Evolutionary conservation across 305 asterid species (phyloP).

Genomic region (Coffea humblotiana): DNA sequence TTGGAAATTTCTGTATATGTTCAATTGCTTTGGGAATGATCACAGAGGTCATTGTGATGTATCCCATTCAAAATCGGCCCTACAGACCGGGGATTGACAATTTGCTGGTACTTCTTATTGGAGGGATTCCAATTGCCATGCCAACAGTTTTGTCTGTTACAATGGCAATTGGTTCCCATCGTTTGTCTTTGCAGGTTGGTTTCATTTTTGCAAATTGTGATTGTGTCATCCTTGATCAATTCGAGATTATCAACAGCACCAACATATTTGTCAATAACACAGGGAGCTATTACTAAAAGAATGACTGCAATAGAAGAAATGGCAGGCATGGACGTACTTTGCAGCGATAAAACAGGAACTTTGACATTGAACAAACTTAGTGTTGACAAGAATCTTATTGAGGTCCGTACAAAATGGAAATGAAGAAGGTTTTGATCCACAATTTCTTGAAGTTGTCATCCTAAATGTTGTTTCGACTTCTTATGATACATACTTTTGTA

Average conservation of each 20-base stretch:
- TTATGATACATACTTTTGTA: conserved; percentile 20
- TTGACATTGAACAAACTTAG: conserved; percentile 73
- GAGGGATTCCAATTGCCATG: conserved; percentile 87
- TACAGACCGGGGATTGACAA: conserved; percentile 81
- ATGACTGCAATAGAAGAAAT: conserved; percentile 93
- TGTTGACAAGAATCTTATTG: conserved; percentile 68
- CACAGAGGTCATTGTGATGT: conserved; percentile 75
- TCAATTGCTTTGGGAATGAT: conserved; percentile 83
- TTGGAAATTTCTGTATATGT: conserved; percentile 86
- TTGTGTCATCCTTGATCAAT: conserved; percentile 12
- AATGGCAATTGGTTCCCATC: conserved; percentile 91
- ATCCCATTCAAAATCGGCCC: conserved; percentile 71
- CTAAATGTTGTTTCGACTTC: conserved; percentile 17
- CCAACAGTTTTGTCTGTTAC: conserved; percentile 80
- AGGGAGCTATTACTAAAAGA: conserved; percentile 87
- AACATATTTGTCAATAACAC: conserved; percentile 19
- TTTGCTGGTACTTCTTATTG: conserved; percentile 74
- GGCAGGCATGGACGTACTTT: conserved; percentile 94
- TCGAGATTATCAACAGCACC: conserved; percentile 7
- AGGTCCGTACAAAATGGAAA: conserved; percentile 38
- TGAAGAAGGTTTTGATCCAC: background rate
- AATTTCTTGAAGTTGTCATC: conserved; percentile 1
- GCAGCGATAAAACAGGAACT: conserved; percentile 93
- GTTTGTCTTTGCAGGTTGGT: conserved; percentile 72
- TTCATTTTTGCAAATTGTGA: conserved; percentile 8